Evolutionary conservation across 257 asterid species (phyloP), one percentile per base, ranked within the genome.

Genomic region (Solanum commersonii): DNA sequence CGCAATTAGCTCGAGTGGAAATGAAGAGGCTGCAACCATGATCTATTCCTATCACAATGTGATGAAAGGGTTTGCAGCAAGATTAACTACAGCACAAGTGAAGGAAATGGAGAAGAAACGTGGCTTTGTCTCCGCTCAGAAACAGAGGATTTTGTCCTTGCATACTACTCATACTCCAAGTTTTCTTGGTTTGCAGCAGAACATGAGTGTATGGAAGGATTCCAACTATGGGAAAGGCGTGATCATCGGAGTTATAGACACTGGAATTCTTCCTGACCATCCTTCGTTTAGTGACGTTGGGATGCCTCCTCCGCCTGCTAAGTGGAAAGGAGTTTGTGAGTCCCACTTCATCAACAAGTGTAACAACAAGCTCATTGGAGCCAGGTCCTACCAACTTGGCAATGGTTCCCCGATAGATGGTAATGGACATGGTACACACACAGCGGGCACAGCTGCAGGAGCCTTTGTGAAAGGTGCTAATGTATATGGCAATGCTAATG

Each of bases 321-420:
- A 88, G 27, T 92, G 96, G 95, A 90, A 88, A 77, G 96, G 94
- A 10, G 77, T 34, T 46, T 93, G 95, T 5, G 90, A 92, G 27
- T 89, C 88, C 27, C 77, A 74, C 20, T 76, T 81, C 20, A 40
- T 84, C 0, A 33, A 13, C 0, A 86, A 38, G 3, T 93, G 95
- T 25, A 94, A 94, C 29, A 94, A 92, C 63, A 93, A 93, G 87
- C 84, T 94, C 78, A 92, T 92, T 4, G 96, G 96, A 63, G 94
- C 94, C 3, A 89, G 94, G 52, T 10, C n/a, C 31, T 87, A 86
- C 8, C 1, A 14, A 0, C 10, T 2, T 0, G 86, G 22, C 3
- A 25, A 33, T 4, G 88, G 38, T 4, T 29, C 90, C 2, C 90
- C 93, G 0, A 16, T 89, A 1, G 95, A 93, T 22, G 2, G 5